These are phyloP conservation scores for Aquilaria malaccensis DNA, from an alignment of 345 rosid species.

Conservation along the genomic window DNA sequence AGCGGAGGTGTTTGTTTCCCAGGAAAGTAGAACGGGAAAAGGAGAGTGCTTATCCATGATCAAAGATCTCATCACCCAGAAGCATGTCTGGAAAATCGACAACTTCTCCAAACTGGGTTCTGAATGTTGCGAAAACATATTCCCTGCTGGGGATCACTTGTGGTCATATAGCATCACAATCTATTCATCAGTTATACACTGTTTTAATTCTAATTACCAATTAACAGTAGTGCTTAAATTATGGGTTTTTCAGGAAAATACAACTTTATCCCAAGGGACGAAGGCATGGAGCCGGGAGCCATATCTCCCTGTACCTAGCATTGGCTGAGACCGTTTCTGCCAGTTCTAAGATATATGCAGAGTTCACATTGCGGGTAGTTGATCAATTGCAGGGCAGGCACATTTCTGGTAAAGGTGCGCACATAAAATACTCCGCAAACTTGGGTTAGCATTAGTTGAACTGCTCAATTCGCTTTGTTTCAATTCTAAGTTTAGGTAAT, in stretches of 20 bases:
- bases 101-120: slow-evolving; percentile 19
- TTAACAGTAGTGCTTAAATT: no score
- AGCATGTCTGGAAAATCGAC: slow-evolving; percentile 29
- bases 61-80: slow-evolving; percentile 10
- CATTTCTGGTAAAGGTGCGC: slow-evolving; percentile 24
- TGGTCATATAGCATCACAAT: slow-evolving; percentile 17
- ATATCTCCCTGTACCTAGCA: slow-evolving; percentile 27
- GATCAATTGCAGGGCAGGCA: slow-evolving; percentile 27
- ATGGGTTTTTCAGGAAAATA: slow-evolving; percentile 26
- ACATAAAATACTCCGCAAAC: no score
- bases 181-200: no score
- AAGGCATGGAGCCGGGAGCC: slow-evolving; percentile 15
- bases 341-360: slow-evolving; percentile 23
- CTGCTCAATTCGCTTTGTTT: no score
- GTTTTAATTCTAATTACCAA: no score
- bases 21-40: slow-evolving; percentile 26
- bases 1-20: slow-evolving; percentile 32
- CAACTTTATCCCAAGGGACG: slow-evolving; percentile 29
- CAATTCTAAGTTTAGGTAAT: no score
- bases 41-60: slow-evolving; percentile 28
- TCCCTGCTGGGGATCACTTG: slow-evolving; percentile 22
- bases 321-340: slow-evolving; percentile 16
- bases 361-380: slow-evolving; percentile 22
- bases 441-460: no score
- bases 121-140: slow-evolving; percentile 9